Evolutionary conservation across 306 rosid species (phyloP), one percentile per base, ranked within the genome.

Genomic region (Castanea crenata): DNA sequence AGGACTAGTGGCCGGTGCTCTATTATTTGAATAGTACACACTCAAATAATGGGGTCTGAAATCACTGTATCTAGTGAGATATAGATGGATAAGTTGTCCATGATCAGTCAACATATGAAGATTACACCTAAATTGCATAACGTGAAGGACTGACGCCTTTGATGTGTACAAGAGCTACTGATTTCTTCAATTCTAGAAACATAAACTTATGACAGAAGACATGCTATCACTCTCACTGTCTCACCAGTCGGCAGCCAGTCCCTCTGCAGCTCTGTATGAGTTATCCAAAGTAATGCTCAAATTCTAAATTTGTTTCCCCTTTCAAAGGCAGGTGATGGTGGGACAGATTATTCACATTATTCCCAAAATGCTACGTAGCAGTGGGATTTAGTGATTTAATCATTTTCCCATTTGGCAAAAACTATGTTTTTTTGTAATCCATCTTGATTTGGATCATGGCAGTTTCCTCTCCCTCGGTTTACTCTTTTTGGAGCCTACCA

Each of bases 31-130:
- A 49, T 49, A 10, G 16, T 49, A 11, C 54, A 49, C 54, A 49
- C 54, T 10, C 54, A 49, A 49, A 49, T 49, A 49, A 49, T 49
- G 54, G 3, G 27, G 32, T 10, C 11, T 58, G 83, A 80, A 79
- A 78, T 76, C 71, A 29, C 76, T 68, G 38, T 76, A 25, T 61
- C 41, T 14, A 84, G 55, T 46, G 55, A 80, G 67, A 68, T 68
- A 56, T 49, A 14, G 46, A 59, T 46, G 20, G 57, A 73, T 51
- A 70, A 80, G 21, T 19, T 23, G 65, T 73, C 46, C 46, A 76
- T 75, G 82, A 76, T 86, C 83, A 59, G 81, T 87, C 89, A 85
- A 32, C 76, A 55, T 74, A 69, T 41, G 58, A 74, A 78, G 27
- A 80, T 88, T 74, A 46, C 88, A 79, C 83, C 73, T 74, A 27